These are phyloP conservation scores for Gnaphalium uliginosum DNA, from an alignment of 129 eudicot genomes.

Conservation along the genomic window DNA sequence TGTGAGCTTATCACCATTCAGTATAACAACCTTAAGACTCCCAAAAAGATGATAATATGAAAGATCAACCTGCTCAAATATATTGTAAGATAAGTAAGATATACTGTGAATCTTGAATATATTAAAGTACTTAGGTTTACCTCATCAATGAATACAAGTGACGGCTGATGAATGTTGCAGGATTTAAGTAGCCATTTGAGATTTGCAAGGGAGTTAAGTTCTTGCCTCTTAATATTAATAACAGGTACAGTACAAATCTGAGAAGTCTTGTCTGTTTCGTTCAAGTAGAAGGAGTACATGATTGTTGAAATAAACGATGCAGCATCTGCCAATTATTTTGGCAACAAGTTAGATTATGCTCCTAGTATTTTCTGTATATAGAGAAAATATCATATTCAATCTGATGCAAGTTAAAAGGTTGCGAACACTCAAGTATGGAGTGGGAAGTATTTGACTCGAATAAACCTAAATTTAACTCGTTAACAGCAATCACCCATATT, in stretches of 20 bases:
- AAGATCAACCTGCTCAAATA: constrained; percentile 62
- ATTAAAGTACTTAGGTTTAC: constrained; percentile 30
- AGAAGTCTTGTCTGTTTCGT: constrained; percentile 40
- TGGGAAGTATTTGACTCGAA: not conserved
- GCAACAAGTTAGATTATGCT: not conserved
- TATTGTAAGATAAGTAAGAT: not conserved
- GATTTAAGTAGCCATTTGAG: constrained; percentile 67
- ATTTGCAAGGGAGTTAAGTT: constrained; percentile 55
- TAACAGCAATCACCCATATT: not conserved
- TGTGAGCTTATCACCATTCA: constrained; percentile 53
- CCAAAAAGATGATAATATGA: constrained; percentile 76
- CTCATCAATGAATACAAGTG: constrained; percentile 68
- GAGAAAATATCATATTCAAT: not conserved
- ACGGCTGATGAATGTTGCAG: constrained; percentile 50
- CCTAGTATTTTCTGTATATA: not conserved
- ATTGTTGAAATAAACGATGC: constrained; percentile 70
- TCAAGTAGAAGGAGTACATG: constrained; percentile 65
- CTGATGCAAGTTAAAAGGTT: not conserved
- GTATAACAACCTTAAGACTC: constrained; percentile 70
- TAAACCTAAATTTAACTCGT: no score
- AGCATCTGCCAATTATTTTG: constrained; percentile 45
- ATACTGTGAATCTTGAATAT: not conserved
- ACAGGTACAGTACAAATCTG: constrained; percentile 68
- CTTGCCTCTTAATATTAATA: constrained; percentile 65
- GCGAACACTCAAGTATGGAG: not conserved